Evolutionary conservation across 345 rosid species (phyloP).

Genomic region (Acer campestre): DNA sequence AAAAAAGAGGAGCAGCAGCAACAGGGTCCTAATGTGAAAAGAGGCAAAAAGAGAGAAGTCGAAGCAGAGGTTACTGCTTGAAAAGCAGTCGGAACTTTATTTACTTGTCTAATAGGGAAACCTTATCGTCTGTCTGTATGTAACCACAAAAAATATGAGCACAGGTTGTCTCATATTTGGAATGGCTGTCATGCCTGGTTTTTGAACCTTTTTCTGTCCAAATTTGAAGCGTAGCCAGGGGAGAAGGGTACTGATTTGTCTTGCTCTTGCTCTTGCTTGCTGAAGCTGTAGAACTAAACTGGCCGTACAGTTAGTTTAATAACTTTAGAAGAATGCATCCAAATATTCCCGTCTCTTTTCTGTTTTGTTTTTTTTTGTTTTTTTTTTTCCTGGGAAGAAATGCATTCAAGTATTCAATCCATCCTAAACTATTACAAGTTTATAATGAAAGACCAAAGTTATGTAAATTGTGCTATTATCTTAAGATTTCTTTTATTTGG

Average conservation of each 20-base stretch:
- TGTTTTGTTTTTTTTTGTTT: no score
- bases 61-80: conserved; percentile 41
- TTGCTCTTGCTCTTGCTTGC: not conserved
- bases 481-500: not conserved
- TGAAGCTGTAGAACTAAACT: not conserved
- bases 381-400: not conserved
- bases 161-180: not conserved
- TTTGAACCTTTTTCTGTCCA: not conserved
- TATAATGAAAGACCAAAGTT: not conserved
- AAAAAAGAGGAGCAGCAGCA: conserved; percentile 76
- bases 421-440: not conserved
- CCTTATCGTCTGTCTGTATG: conserved; percentile 15
- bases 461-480: not conserved
- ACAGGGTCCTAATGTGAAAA: conserved; percentile 40
- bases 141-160: conserved; percentile 17
- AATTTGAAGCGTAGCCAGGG: not conserved
- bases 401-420: not conserved
- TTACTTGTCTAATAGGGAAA: not conserved
- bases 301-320: not conserved
- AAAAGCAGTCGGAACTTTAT: conserved; percentile 8
- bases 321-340: not conserved
- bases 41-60: conserved; percentile 56
- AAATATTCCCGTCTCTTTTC: not conserved
- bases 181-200: conserved; percentile 4
- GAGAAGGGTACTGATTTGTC: not conserved